Evolutionary conservation across 345 rosid species (phyloP).

Genomic region (Populus alba): DNA sequence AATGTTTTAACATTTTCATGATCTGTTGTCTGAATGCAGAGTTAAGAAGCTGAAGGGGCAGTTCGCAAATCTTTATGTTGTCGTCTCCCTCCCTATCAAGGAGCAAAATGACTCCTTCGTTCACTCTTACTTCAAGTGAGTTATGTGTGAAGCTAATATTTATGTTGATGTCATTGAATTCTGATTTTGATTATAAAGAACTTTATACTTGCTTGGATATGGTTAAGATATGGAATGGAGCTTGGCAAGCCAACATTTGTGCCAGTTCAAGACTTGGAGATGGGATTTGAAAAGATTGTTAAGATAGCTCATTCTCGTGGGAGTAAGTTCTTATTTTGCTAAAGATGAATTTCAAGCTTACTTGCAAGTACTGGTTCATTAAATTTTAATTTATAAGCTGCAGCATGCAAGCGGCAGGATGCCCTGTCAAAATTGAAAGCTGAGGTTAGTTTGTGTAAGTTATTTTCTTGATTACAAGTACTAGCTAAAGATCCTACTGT

Average conservation of each 20-base stretch:
- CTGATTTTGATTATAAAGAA: background rate
- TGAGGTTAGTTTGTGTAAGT: slow-evolving; percentile 56
- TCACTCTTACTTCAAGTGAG: slow-evolving; percentile 77
- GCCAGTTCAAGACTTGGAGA: slow-evolving; percentile 74
- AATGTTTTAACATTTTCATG: background rate
- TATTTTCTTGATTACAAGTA: background rate
- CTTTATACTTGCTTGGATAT: slow-evolving; percentile 4
- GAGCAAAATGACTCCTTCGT: slow-evolving; percentile 71
- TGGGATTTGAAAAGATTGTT: slow-evolving; percentile 95
- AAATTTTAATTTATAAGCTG: slow-evolving; percentile 16
- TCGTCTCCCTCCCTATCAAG: slow-evolving; percentile 55
- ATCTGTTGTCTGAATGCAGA: slow-evolving; percentile 29
- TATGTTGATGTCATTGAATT: background rate
- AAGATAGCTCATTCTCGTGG: slow-evolving; percentile 85
- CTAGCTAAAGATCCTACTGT: background rate
- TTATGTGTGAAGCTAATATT: background rate
- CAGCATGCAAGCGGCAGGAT: slow-evolving; percentile 80
- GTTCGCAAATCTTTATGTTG: slow-evolving; percentile 69
- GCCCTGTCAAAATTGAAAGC: slow-evolving; percentile 58
- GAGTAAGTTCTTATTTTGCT: slow-evolving; percentile 31
- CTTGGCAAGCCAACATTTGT: slow-evolving; percentile 82
- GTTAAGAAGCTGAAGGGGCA: slow-evolving; percentile 63
- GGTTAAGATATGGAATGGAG: slow-evolving; percentile 65
- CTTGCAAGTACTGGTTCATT: background rate
- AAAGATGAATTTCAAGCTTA: background rate